Conservation (phyloP, 768 basidiomycete genomes). For the Floccularia luteovirens region DNA sequence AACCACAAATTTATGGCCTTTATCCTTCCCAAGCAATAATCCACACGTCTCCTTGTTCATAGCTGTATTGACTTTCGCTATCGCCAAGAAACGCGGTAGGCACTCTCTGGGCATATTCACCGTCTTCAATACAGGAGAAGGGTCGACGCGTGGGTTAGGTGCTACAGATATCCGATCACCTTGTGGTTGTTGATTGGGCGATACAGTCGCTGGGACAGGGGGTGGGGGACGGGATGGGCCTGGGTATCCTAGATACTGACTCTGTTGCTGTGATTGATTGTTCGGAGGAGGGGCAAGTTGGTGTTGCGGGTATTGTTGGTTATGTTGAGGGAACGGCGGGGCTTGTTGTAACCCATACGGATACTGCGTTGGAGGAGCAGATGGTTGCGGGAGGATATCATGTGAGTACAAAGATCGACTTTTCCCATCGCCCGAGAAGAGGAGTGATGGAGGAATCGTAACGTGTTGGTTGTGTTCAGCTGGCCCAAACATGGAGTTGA, state of each 20-base stretch:
- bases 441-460: slow-evolving; percentile 30
- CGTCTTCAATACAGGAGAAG: slow-evolving; percentile 40
- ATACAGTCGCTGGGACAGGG: slow-evolving; percentile 11
- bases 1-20: slow-evolving; percentile 58
- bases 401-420: slow-evolving; percentile 11
- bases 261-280: slow-evolving; percentile 9
- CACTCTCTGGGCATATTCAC: slow-evolving; percentile 66
- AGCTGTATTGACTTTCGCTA: slow-evolving; percentile 73
- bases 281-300: slow-evolving; percentile 10
- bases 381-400: slow-evolving; percentile 5
- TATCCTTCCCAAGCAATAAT: slow-evolving; percentile 65
- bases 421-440: slow-evolving; percentile 26
- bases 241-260: slow-evolving; percentile 11
- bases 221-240: slow-evolving; percentile 17
- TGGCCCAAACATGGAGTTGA: slow-evolving; percentile 65
- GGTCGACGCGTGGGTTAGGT: slow-evolving; percentile 14
- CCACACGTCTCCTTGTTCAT: slow-evolving; percentile 85
- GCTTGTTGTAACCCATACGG: not conserved
- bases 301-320: slow-evolving; percentile 1
- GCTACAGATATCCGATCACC: slow-evolving; percentile 11
- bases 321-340: not conserved
- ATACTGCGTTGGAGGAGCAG: slow-evolving; percentile 10
- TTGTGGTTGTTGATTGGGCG: slow-evolving; percentile 8
- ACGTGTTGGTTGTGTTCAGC: slow-evolving; percentile 24
- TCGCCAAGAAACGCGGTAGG: slow-evolving; percentile 67